Base-by-base conservation (phyloP, 495 filamentous ascomycete genomes). In the Penicillium diatomitis region DNA sequence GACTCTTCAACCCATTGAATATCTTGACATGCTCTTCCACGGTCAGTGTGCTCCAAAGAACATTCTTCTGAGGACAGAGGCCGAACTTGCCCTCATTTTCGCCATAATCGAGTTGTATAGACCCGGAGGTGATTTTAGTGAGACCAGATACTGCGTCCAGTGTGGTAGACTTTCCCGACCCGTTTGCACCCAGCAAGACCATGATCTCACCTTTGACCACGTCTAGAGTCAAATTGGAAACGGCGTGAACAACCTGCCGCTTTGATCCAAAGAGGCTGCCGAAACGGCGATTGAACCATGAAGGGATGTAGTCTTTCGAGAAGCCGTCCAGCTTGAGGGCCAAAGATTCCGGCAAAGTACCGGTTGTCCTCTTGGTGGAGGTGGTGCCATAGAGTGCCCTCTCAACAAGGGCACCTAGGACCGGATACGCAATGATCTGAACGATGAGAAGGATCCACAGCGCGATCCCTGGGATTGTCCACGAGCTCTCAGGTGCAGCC, bases 51-150 rank as follows among this genome's bases (percentile, higher is more conserved):
- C 88, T 83, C 88, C 89, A 95, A 3, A 95, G 72, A 8, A 95
- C 88, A 60, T 95, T 95, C 69, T 87, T 87, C 57, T 90, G 86
- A 6, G 89, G 89, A 53, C 87, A 90, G 34, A 95, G 83, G 20
- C 89, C 89, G n/a, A 95, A 72, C 2, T 83, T 84, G 5, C 87
- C 85, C 27, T 76, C 81, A 4, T 79, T 82, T 55, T 84, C 78
- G 1, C 54, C 56, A 44, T 54, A 57, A 11, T 59, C 49, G 30
- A 92, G 79, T 10, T 72, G 78, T 56, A 94, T 90, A 4, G 70
- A 70, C 3, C 89, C 88, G 42, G 73, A 77, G 0, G 83, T 83
- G 10, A 89, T 66, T 47, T 80, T 82, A 47, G 81, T 82, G 30
- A 88, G 75, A 0, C 89, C 89, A 36, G 87, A 86, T 47, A 95